Evolutionary conservation across 306 rosid genomes (phyloP).

Genomic region (Boehmeria nivea): DNA sequence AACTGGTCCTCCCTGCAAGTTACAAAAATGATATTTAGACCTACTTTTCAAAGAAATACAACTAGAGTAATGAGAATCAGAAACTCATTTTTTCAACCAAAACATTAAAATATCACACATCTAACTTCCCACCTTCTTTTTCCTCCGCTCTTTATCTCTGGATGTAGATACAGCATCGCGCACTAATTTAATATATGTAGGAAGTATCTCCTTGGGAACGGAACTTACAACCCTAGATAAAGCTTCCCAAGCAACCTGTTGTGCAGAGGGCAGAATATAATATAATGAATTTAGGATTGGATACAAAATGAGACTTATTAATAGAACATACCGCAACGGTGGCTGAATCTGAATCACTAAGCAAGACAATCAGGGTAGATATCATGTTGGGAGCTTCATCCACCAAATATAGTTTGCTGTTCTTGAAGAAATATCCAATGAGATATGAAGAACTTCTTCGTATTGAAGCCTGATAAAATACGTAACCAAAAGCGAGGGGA

Average conservation of each 20-base stretch:
- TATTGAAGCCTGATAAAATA: slow-evolving; percentile 60
- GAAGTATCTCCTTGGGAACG: slow-evolving; percentile 83
- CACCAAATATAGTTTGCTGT: slow-evolving; percentile 82
- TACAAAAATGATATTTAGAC: slow-evolving; percentile 5
- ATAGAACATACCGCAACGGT: slow-evolving; percentile 58
- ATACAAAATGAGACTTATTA: slow-evolving; percentile 16
- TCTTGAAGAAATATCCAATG: slow-evolving; percentile 87
- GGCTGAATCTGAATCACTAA: slow-evolving; percentile 83
- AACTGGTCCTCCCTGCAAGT: slow-evolving; percentile 84
- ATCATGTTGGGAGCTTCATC: slow-evolving; percentile 94
- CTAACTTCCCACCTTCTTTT: slow-evolving; percentile 71
- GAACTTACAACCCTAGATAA: slow-evolving; percentile 76
- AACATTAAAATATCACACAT: background rate
- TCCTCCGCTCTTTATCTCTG: slow-evolving; percentile 90
- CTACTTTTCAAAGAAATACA: slow-evolving; percentile 2
- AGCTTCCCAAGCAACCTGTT: slow-evolving; percentile 90
- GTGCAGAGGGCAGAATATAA: slow-evolving; percentile 16
- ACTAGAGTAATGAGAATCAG: background rate
- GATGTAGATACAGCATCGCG: slow-evolving; percentile 97
- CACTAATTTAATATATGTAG: slow-evolving; percentile 81
- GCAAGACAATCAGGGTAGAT: slow-evolving; percentile 70
- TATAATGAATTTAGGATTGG: slow-evolving; percentile 11
- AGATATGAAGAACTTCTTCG: slow-evolving; percentile 77
- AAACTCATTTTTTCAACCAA: background rate
- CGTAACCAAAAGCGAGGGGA: background rate